Percentiles rank a stretch among this genome's conserved stretches.
Evolutionary conservation across 2,329 filamentous ascomycete species (phyloP).

Genomic region (Neocatenulostroma microsporum): DNA sequence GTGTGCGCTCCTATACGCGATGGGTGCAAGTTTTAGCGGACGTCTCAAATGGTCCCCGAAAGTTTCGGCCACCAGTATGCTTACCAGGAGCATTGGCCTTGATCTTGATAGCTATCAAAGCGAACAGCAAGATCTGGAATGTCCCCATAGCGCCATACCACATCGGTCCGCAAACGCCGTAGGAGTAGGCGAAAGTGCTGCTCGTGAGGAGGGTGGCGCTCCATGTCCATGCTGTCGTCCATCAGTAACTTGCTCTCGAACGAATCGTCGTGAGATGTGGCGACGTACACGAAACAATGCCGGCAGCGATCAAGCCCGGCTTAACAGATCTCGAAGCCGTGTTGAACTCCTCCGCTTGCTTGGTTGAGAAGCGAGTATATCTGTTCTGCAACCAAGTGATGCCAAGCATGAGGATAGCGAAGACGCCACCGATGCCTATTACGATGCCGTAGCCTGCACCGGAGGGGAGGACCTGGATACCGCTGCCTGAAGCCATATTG

Average conservation of each 20-base stretch:
- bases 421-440: slow-evolving; percentile 63
- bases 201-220: slow-evolving; percentile 30
- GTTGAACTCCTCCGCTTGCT: slow-evolving; percentile 66
- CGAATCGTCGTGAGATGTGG: neutral
- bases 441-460: slow-evolving; percentile 33
- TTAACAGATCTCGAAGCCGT: slow-evolving; percentile 82
- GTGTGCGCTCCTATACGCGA: neutral
- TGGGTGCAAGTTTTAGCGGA: too few species aligned
- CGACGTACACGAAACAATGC: slow-evolving; percentile 56
- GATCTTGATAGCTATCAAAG: slow-evolving; percentile 37
- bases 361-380: slow-evolving; percentile 35
- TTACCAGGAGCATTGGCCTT: slow-evolving; percentile 37
- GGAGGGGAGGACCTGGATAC: slow-evolving; percentile 3
- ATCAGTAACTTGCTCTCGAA: neutral
- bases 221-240: slow-evolving; percentile 67
- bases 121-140: slow-evolving; percentile 39
- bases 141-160: slow-evolving; percentile 40
- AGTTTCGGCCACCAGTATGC: slow-evolving; percentile 28
- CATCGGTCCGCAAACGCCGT: slow-evolving; percentile 32
- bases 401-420: slow-evolving; percentile 44
- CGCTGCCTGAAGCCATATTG: neutral
- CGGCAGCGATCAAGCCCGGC: slow-evolving; percentile 75
- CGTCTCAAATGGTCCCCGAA: neutral
- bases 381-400: slow-evolving; percentile 28
- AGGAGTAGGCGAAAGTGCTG: slow-evolving; percentile 30